Evolutionary conservation across 257 asterid species (phyloP).

Genomic region (Fraxinus cuspidata): DNA sequence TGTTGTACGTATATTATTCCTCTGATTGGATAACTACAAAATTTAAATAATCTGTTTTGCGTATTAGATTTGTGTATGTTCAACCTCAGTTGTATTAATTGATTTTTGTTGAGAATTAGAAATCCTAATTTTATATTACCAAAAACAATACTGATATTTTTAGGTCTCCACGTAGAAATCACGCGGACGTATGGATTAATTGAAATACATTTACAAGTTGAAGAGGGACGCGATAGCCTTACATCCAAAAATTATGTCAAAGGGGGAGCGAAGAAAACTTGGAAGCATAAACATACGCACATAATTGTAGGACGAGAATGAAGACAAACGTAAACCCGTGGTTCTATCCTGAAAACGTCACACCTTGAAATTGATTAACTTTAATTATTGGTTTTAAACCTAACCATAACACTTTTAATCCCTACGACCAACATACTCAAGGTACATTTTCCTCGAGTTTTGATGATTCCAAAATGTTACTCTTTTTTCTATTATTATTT

Average conservation of each 20-base stretch:
- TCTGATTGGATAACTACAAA: background rate
- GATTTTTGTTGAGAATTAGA: too few relatives aligned
- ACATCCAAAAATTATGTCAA: too few relatives aligned
- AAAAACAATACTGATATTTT: too few relatives aligned
- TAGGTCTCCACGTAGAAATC: too few relatives aligned
- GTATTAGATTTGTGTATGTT: background rate
- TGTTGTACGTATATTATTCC: too few relatives aligned
- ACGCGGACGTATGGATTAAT: too few relatives aligned
- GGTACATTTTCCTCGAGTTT: slow-evolving; percentile 1
- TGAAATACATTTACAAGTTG: too few relatives aligned
- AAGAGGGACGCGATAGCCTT: too few relatives aligned
- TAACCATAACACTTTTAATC: slow-evolving; percentile 23
- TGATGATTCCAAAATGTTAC: background rate
- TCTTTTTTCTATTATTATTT: too few relatives aligned
- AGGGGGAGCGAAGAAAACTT: too few relatives aligned
- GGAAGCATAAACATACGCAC: too few relatives aligned
- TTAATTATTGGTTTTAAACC: slow-evolving; percentile 27
- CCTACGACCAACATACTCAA: slow-evolving; percentile 62
- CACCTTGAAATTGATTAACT: slow-evolving; percentile 28
- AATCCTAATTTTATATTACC: too few relatives aligned
- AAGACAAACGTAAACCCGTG: slow-evolving; percentile 75
- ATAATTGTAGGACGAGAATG: background rate
- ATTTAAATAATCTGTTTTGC: background rate
- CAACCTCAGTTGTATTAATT: background rate
- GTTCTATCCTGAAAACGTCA: slow-evolving; percentile 62